phyloP scores from a whole-genome alignment of 1,284 basidiomycete species.

The Sanguinoderma infundibulare region DNA sequence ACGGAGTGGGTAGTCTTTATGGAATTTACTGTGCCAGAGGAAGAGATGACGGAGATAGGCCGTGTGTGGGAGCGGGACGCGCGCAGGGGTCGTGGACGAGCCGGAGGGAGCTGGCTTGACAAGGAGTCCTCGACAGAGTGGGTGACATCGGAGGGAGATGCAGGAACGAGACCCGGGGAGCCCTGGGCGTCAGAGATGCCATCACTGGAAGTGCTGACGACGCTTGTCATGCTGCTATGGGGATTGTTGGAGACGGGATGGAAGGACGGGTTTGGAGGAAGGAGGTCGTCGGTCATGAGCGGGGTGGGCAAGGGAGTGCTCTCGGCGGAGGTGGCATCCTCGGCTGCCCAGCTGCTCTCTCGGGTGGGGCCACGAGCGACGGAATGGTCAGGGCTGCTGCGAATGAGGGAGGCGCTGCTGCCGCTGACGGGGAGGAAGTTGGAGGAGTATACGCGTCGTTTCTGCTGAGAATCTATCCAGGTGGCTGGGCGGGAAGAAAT shows the following conservation, averaged over 20 bases:
- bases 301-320: slow-evolving; percentile 31
- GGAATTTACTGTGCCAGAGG: slow-evolving; percentile 36
- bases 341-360: slow-evolving; percentile 31
- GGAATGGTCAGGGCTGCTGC: slow-evolving; percentile 20
- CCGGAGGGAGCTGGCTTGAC: slow-evolving; percentile 14
- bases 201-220: slow-evolving; percentile 24
- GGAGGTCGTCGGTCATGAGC: slow-evolving; percentile 18
- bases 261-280: slow-evolving; percentile 36
- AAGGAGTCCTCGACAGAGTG: slow-evolving; percentile 27
- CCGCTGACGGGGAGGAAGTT: slow-evolving; percentile 22
- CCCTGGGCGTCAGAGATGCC: slow-evolving; percentile 9
- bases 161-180: neutral
- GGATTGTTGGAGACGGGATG: slow-evolving; percentile 19
- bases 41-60: slow-evolving; percentile 46
- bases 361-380: slow-evolving; percentile 20
- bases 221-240: slow-evolving; percentile 25
- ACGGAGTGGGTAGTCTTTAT: slow-evolving; percentile 29
- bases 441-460: slow-evolving; percentile 16
- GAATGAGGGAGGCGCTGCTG: slow-evolving; percentile 37
- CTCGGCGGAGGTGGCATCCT: slow-evolving; percentile 32
- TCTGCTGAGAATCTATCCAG: slow-evolving; percentile 26
- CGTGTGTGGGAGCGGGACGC: slow-evolving; percentile 23
- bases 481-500: slow-evolving; percentile 25
- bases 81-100: slow-evolving; percentile 23
- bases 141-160: slow-evolving; percentile 22